Base-by-base conservation (phyloP, 1,284 basidiomycete species). In the Irpex sp. region DNA sequence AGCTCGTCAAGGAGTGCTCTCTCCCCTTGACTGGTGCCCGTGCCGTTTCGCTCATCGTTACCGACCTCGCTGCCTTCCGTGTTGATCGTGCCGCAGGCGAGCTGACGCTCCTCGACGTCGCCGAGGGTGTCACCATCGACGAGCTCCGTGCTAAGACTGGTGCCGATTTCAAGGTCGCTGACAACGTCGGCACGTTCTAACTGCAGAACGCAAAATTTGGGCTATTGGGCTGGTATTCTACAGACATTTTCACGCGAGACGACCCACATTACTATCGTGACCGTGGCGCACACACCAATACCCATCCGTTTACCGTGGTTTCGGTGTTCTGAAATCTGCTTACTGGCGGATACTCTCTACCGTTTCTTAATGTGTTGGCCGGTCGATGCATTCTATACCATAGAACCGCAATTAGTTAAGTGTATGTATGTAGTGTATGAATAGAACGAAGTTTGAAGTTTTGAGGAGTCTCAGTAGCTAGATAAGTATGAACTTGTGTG, bases 21-120 rank as follows among this genome's bases (percentile, higher is more conserved):
- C 82, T 98, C 40, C 96, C 96, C 31, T 79, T 97, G 34, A 98
- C 96, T 0, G 96, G 96, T 38, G 88, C 89, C 13, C 82, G 89
- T 55, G 86, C 92, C 57, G 93, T 98, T 65, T 92, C 90, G 77
- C 85, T 88, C 69, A 96, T 98, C 74, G 89, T 98, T 74, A 98
- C 96, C 1, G 96, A 98, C 72, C 82, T 97, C 44, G 92, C 89
- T 38, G 94, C 96, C 55, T 98, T 98, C 76, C 82, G 92, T 60
- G 93, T 98, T 15, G 92, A 97, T 75, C 84, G 92, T 61, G 80
- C 79, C 64, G 83, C 84, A 55, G 91, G 92, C 15, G 83, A 83
- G 67, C 79, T 98, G 73, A 86, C 85, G 56, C 80, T 98, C 69
- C 85, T 87, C 61, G 96, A 97, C 76, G 75, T 97, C 56, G 91